Evolutionary conservation across 2,329 filamentous ascomycete species (phyloP).

Genomic region (Verticillium nubilum): DNA sequence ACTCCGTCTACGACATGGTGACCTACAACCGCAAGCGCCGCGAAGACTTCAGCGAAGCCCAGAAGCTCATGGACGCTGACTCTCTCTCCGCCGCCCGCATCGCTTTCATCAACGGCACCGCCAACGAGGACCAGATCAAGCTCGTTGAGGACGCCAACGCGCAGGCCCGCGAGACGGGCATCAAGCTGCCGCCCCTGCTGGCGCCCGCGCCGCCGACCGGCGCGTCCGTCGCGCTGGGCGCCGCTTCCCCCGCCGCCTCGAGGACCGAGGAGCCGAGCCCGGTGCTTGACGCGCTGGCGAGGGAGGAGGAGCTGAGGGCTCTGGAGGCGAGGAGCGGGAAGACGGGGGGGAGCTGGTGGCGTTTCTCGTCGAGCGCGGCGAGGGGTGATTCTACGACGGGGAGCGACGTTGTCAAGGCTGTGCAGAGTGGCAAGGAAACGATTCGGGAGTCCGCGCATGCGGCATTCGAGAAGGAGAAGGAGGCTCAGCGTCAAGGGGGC

Average conservation of each 20-base stretch:
- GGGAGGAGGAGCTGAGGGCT: not conserved
- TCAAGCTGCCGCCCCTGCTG: conserved; percentile 46
- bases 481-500: conserved; percentile 45
- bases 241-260: conserved; percentile 14
- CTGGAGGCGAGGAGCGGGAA: not conserved
- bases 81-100: conserved; percentile 51
- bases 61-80: conserved; percentile 48
- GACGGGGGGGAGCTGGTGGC: conserved; percentile 24
- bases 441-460: conserved; percentile 33
- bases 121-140: conserved; percentile 48
- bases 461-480: conserved; percentile 43
- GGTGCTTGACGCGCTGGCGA: not conserved
- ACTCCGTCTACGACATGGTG: conserved; percentile 58
- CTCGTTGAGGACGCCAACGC: conserved; percentile 53
- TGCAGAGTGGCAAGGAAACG: conserved; percentile 15
- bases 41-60: conserved; percentile 51
- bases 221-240: conserved; percentile 9
- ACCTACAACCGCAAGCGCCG: conserved; percentile 55
- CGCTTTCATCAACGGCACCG: conserved; percentile 54
- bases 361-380: conserved; percentile 25
- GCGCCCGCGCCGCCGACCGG: conserved; percentile 28
- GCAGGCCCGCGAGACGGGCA: conserved; percentile 36
- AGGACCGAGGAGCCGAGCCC: conserved; percentile 1
- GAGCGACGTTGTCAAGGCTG: conserved; percentile 14
- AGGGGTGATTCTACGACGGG: conserved; percentile 11